Conservation (phyloP, 2,329 filamentous ascomycete genomes). For the Aspergillus floridensis region DNA sequence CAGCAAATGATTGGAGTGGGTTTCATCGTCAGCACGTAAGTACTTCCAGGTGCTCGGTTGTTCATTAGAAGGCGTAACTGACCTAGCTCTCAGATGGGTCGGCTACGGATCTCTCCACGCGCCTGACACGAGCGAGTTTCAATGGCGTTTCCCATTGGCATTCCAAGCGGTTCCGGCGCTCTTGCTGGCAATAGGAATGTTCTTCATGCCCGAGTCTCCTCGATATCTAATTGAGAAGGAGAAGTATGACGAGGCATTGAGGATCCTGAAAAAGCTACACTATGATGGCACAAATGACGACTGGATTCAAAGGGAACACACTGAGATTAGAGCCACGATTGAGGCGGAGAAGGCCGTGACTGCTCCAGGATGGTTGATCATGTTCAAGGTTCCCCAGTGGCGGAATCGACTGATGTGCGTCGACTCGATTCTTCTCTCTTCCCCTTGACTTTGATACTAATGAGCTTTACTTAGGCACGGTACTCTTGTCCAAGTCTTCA, state of each 20-base stretch:
- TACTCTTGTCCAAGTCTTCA: conserved; percentile 62
- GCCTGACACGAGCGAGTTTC: conserved; percentile 29
- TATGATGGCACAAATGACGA: conserved; percentile 55
- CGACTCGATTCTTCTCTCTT: neutral
- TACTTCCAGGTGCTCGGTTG: neutral
- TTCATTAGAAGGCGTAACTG: neutral
- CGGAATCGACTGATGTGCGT: conserved; percentile 56
- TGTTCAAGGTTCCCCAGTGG: conserved; percentile 47
- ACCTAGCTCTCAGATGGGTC: conserved; percentile 38
- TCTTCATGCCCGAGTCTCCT: conserved; percentile 37
- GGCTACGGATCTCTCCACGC: conserved; percentile 49
- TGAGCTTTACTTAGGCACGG: conserved; percentile 45
- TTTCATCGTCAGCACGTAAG: conserved; percentile 45
- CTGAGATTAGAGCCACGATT: conserved; percentile 49
- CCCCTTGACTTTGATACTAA: neutral
- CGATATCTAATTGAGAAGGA: conserved; percentile 43
- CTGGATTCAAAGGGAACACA: conserved; percentile 48
- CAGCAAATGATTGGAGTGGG: conserved; percentile 48
- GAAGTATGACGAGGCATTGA: conserved; percentile 48
- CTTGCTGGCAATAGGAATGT: conserved; percentile 33
- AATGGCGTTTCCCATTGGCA: conserved; percentile 37
- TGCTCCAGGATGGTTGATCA: conserved; percentile 41
- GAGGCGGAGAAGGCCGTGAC: conserved; percentile 57
- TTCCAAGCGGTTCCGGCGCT: conserved; percentile 43
- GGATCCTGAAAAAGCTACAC: conserved; percentile 54